Conservation (phyloP, 176 grass and related monocot genomes). For the Cymbopogon citratus region DNA sequence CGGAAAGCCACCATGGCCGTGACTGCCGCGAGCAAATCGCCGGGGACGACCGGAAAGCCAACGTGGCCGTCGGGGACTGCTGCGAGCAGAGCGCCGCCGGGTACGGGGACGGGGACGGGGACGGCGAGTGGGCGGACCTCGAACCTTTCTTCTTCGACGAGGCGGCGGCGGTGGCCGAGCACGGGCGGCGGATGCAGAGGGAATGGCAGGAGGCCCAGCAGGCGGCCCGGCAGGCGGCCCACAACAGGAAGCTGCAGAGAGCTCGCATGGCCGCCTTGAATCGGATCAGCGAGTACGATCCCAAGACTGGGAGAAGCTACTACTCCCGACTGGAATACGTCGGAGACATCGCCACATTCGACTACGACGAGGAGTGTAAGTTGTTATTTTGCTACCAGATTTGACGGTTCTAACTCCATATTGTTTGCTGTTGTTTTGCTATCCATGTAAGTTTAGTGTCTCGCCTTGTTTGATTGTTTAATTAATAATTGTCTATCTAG, state of each 20-base stretch:
- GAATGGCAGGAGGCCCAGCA: too few species aligned
- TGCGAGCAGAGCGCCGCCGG: too few species aligned
- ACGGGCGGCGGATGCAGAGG: not conserved
- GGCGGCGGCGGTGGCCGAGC: not conserved
- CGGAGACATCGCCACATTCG: not conserved
- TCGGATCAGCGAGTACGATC: not conserved
- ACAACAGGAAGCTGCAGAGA: not conserved
- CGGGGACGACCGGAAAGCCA: too few species aligned
- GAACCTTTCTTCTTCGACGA: not conserved
- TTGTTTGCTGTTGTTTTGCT: too few species aligned
- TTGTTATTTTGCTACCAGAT: not conserved
- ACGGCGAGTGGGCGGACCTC: not conserved
- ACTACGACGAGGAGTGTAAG: not conserved
- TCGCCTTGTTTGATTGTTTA: too few species aligned
- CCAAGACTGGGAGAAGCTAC: not conserved
- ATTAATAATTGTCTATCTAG: too few species aligned
- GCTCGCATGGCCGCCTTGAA: not conserved
- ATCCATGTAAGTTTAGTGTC: too few species aligned
- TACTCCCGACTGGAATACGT: not conserved
- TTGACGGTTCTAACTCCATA: not conserved
- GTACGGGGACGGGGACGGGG: not conserved
- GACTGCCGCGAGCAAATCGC: too few species aligned
- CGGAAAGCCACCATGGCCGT: too few species aligned
- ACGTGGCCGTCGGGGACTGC: too few species aligned
- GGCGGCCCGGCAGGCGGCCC: not conserved